These are phyloP conservation scores for Lanmaoa pseudosensibilis DNA, from an alignment of 768 basidiomycete genomes.

Conservation along the genomic window DNA sequence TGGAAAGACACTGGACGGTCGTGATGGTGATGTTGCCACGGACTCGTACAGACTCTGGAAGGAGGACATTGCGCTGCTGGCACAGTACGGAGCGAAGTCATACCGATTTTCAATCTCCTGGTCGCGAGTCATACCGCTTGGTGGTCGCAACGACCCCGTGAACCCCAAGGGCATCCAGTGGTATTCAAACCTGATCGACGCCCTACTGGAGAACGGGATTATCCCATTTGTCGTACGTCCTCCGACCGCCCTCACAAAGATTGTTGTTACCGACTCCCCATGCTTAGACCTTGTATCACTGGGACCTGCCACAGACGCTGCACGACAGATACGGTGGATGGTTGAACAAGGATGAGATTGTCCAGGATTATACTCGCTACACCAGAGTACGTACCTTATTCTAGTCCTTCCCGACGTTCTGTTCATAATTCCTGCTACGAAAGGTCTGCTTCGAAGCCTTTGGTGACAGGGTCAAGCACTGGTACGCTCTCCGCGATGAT, in stretches of 20 bases:
- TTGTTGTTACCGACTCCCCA: neutral
- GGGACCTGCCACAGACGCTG: slow-evolving; percentile 34
- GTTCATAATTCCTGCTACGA: too few species aligned
- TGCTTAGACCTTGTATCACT: slow-evolving; percentile 66
- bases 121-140: slow-evolving; percentile 73
- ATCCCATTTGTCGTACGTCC: slow-evolving; percentile 62
- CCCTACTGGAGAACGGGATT: slow-evolving; percentile 59
- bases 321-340: neutral
- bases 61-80: slow-evolving; percentile 63
- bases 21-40: slow-evolving; percentile 67
- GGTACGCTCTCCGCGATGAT: slow-evolving; percentile 38
- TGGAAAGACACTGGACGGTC: slow-evolving; percentile 68
- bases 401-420: slow-evolving; percentile 3
- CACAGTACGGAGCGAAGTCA: slow-evolving; percentile 62
- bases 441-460: slow-evolving; percentile 73
- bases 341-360: neutral
- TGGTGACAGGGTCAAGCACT: slow-evolving; percentile 75
- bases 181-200: slow-evolving; percentile 72
- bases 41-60: slow-evolving; percentile 70
- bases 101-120: slow-evolving; percentile 79
- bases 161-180: slow-evolving; percentile 68
- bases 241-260: neutral
- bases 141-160: slow-evolving; percentile 70
- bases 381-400: slow-evolving; percentile 42
- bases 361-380: slow-evolving; percentile 59